Evolutionary conservation across 2,329 filamentous ascomycete genomes (phyloP).

Genomic region (Xylariales sp.): DNA sequence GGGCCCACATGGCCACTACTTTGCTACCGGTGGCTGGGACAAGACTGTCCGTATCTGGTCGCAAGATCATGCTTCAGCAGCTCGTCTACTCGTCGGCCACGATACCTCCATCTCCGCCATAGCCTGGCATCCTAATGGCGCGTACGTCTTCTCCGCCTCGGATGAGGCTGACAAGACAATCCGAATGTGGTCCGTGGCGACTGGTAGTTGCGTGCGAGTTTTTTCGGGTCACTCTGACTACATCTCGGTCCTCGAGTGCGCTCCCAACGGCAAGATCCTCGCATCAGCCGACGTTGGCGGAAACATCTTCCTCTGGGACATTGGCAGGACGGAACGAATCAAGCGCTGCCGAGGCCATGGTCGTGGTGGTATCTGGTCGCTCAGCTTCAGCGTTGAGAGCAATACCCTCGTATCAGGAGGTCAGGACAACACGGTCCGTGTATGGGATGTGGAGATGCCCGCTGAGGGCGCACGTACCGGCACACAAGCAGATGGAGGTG

Average conservation of each 20-base stretch:
- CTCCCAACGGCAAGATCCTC: constrained; percentile 83
- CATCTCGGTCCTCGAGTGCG: constrained; percentile 78
- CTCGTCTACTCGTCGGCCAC: constrained; percentile 86
- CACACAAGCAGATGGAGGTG: constrained; percentile 32
- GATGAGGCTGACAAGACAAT: constrained; percentile 83
- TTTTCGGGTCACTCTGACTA: constrained; percentile 90
- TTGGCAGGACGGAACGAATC: constrained; percentile 76
- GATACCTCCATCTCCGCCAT: constrained; percentile 88
- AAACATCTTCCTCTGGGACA: constrained; percentile 91
- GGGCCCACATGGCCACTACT: constrained; percentile 94
- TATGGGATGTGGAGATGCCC: constrained; percentile 84
- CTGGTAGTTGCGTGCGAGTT: constrained; percentile 80
- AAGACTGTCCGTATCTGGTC: constrained; percentile 88
- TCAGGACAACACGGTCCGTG: constrained; percentile 84
- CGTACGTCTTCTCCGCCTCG: constrained; percentile 89
- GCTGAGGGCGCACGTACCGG: constrained; percentile 47
- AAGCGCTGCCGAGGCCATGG: constrained; percentile 94
- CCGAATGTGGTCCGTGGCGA: constrained; percentile 93
- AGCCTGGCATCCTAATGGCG: constrained; percentile 91
- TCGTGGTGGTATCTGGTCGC: constrained; percentile 87
- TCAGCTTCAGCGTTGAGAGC: constrained; percentile 91
- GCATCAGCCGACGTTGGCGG: constrained; percentile 85
- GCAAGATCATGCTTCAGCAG: constrained; percentile 85
- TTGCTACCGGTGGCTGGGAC: constrained; percentile 81
- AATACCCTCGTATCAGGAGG: constrained; percentile 86